Evolutionary conservation across 2,329 filamentous ascomycete species (phyloP).

Genomic region (Fusarium citri): DNA sequence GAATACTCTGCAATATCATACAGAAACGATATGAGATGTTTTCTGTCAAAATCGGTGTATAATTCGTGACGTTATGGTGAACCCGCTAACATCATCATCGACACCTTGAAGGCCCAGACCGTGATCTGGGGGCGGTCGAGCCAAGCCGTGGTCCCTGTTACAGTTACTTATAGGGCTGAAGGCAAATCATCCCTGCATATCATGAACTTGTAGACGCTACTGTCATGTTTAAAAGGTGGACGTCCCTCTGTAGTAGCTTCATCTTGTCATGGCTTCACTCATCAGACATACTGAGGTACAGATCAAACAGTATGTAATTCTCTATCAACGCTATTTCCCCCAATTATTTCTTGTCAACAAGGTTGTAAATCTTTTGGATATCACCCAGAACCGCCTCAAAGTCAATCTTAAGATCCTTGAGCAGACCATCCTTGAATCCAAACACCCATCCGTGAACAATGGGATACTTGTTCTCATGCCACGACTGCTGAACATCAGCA

Average conservation of each 20-base stretch:
- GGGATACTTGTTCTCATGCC: conserved; percentile 71
- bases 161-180: conserved; percentile 35
- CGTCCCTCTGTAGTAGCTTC: not conserved
- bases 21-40: rapidly evolving
- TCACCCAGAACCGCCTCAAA: conserved; percentile 66
- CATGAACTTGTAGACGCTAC: conserved; percentile 36
- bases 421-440: conserved; percentile 73
- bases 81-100: conserved; percentile 4
- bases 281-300: not conserved
- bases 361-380: conserved; percentile 75
- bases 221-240: conserved; percentile 31
- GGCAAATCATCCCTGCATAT: conserved; percentile 37
- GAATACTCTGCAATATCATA: rapidly evolving
- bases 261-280: not conserved
- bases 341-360: conserved; percentile 51
- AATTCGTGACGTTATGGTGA: not conserved
- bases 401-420: conserved; percentile 73
- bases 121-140: conserved; percentile 25
- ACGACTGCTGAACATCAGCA: conserved; percentile 79
- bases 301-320: conserved; percentile 15
- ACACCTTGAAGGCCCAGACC: conserved; percentile 41
- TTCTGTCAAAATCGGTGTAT: not conserved
- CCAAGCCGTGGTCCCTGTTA: conserved; percentile 40
- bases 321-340: conserved; percentile 17
- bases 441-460: conserved; percentile 82